Evolutionary conservation across 306 rosid species (phyloP), one percentile per base, ranked within the genome.

Genomic region (Cucurbita argyrosperma): DNA sequence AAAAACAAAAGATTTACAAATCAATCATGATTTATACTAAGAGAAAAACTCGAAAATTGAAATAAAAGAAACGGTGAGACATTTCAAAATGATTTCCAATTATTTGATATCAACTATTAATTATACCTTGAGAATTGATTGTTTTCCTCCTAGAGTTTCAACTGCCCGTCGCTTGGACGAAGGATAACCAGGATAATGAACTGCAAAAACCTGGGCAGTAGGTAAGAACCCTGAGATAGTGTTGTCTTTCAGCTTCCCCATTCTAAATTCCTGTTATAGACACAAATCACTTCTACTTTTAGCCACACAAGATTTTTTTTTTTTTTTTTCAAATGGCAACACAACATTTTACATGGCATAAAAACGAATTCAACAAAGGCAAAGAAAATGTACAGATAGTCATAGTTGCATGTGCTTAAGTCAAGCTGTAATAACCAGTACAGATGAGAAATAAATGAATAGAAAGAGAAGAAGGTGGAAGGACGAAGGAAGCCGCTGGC

Each of bases 141-240:
- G 85, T 42, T 68, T 58, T 79, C 97, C 97, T 10, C 96, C 96
- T 0, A 92, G 90, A 9, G 95, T 88, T 37, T 87, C 81, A 6
- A 88, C 5, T 6, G 92, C 92, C 10, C 86, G 84, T 14, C 87
- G 81, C 42, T 79, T 69, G 15, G 95, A 85, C 1, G 82, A 86
- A 74, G 96, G 90, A 80, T 92, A 92, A 39, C 88, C 92, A 51
- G 97, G 97, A 82, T 83, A 90, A 80, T 87, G 86, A 39, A 90
- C 84, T 13, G 87, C 71, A 76, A 92, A 90, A 6, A 78, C 89
- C 43, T 78, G 76, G 51, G 76, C 73, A 62, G 74, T 77, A 0
- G 97, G 95, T 35, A 92, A 30, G 76, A 79, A 71, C 52, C 97
- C 96, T 4, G 95, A 77, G 71, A 87, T 76, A 53, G 78, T 82